Evolutionary conservation across 441 rosid genomes (phyloP), one percentile per base, ranked within the genome.

Genomic region (Mallotus repandus): DNA sequence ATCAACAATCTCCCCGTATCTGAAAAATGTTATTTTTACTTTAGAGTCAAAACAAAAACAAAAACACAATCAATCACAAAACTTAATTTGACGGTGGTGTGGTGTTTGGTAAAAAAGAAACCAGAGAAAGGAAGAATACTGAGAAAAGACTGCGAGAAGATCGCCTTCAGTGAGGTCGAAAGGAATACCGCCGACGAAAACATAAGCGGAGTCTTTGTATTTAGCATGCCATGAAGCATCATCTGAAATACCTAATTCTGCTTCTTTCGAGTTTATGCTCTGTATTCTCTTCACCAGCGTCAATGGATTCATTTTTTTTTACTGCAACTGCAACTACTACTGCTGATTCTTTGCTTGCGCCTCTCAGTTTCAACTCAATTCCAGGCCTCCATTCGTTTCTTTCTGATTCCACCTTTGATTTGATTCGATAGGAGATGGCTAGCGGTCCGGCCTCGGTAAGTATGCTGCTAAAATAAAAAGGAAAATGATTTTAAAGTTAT

Each of bases 91-190:
- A 11, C 35, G 13, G 8, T 29, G 21, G 9, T 15, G 41, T 10
- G 53, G 29, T 12, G 13, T 70, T 70, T 29, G 9, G 45, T 14
- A 43, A 13, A 13, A 19, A 13, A 16, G 13, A 21, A 3, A 29
- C 2, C 32, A 32, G 60, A 41, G 46, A 25, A 35, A 8, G 14
- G 55, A 59, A 5, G 75, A 83, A 82, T 81, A 95, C 97, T 93
- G 98, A 16, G 98, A 81, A 71, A 93, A 95, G 66, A 95, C 88
- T 19, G 99, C 96, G 59, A 95, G 97, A 77, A 95, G 91, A 79
- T 95, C 99, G 56, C 98, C 98, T 79, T 93, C 98, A 14, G 97
- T 93, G 83, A 93, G 98, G 48, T 93, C 97, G 73, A 81, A 95
- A 9, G 99, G 91, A 64, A 95, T 79, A 74, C 97, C 95, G 15